Evolutionary conservation across 129 eudicot genomes (phyloP), one percentile per base, ranked within the genome.

Genomic region (Artemisia annua): DNA sequence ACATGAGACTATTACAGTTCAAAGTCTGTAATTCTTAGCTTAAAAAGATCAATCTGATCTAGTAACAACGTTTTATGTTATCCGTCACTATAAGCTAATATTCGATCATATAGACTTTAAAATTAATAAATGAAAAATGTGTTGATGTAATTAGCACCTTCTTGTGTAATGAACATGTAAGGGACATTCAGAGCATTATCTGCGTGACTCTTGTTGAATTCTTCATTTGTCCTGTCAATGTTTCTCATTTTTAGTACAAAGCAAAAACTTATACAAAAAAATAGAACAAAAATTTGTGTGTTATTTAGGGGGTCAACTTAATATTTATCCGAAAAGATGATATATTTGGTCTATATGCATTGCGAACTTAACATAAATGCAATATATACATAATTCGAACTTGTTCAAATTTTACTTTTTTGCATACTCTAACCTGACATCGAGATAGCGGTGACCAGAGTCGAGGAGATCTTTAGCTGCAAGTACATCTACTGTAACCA

Each of bases 111-210:
- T 52, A 12, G 14, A 19, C 20, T 39, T 39, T 44, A 3, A 19
- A 20, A 67, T 13, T 19, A 10, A 20, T 13, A 11, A 67, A 67
- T 8, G 5, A 17, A 13, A 2, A 12, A 49, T 8, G 0, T 43
- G 8, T 43, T 15, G 17, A 62, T 63, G 22, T 78, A 64, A 63
- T 28, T 16, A 14, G 8, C 28, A 82, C 89, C 89, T 71, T 85
- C 82, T 82, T 82, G 72, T 67, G 85, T 75, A n/a, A 20, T 76
- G 80, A 82, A 82, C 85, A 85, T 71, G 80, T 82, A 85, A 73
- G 90, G 90, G 57, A 82, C 49, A 70, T 85, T 82, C 50, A 79
- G 39, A 48, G 90, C 90, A 32, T 79, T 74, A 50, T 79, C 85
- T 16, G 79, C 86, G 22, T 85, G 89, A 51, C 89, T 76, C 73